Conservation (phyloP, 1,284 basidiomycete species). For the Malassezia nana region DNA sequence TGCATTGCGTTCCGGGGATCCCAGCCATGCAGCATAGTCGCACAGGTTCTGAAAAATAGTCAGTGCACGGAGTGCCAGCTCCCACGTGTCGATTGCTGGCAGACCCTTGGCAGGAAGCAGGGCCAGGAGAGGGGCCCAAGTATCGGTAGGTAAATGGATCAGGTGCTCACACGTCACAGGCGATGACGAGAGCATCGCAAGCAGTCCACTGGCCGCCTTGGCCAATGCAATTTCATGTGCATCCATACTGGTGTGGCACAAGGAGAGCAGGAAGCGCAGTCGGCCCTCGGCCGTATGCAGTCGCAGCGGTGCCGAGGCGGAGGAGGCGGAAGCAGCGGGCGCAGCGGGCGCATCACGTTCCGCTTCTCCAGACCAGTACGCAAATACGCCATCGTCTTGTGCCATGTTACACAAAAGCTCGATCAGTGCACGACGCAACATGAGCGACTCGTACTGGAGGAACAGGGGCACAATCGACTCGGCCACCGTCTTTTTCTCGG, state of each 20-base stretch:
- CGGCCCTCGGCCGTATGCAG: conserved; percentile 11
- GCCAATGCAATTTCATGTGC: background rate
- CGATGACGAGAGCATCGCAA: conserved; percentile 11
- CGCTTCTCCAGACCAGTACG: conserved; percentile 11
- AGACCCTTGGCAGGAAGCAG: background rate
- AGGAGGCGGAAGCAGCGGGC: background rate
- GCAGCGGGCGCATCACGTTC: background rate
- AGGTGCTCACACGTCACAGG: conserved; percentile 7
- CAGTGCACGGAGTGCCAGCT: conserved; percentile 11
- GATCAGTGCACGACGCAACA: conserved; percentile 73
- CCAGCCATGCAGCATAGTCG: conserved; percentile 3
- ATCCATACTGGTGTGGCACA: background rate
- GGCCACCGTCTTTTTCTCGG: conserved; percentile 13
- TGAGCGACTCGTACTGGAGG: conserved; percentile 64
- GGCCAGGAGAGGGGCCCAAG: background rate
- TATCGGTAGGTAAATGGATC: background rate
- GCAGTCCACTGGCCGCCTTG: conserved; percentile 1
- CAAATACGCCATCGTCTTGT: conserved; percentile 60
- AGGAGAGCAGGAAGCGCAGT: conserved; percentile 10
- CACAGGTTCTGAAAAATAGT: background rate
- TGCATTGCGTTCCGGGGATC: background rate
- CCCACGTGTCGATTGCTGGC: background rate
- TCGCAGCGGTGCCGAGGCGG: background rate
- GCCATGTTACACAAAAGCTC: conserved; percentile 91
- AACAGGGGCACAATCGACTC: conserved; percentile 54